These are phyloP conservation scores for Taiozyma sp. DNA, from an alignment of 1,139 yeast genomes.

Conservation along the genomic window DNA sequence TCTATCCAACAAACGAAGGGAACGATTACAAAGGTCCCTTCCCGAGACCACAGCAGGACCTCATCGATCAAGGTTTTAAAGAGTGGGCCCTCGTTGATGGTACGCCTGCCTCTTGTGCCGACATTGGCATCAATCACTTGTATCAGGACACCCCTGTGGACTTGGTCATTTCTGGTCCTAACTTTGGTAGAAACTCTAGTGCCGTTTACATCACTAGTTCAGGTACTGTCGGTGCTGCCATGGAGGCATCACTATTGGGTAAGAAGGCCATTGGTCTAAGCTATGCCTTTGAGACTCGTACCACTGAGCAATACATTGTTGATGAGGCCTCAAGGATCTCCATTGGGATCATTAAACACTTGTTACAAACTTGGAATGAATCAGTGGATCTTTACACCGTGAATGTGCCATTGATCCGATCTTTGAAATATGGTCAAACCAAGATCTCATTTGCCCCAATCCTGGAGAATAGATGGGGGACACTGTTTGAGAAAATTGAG, in stretches of 20 bases:
- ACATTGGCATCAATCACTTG: slow-evolving; percentile 79
- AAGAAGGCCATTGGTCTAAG: slow-evolving; percentile 75
- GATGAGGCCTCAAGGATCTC: slow-evolving; percentile 66
- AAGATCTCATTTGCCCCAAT: slow-evolving; percentile 72
- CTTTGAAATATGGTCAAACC: slow-evolving; percentile 46
- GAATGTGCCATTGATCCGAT: slow-evolving; percentile 68
- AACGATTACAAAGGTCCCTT: slow-evolving; percentile 71
- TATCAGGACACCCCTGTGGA: slow-evolving; percentile 62
- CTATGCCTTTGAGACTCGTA: slow-evolving; percentile 60
- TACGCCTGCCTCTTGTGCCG: slow-evolving; percentile 95
- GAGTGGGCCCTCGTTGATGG: slow-evolving; percentile 90
- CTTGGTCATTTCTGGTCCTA: slow-evolving; percentile 90
- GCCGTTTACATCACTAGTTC: slow-evolving; percentile 87
- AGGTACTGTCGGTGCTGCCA: slow-evolving; percentile 97
- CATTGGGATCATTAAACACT: slow-evolving; percentile 54
- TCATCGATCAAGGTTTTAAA: slow-evolving; percentile 35
- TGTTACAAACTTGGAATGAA: slow-evolving; percentile 54
- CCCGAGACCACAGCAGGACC: slow-evolving; percentile 37
- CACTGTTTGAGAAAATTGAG: slow-evolving; percentile 41
- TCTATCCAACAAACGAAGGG: slow-evolving; percentile 46
- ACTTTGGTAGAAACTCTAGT: slow-evolving; percentile 88
- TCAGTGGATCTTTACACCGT: slow-evolving; percentile 73
- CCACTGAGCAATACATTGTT: slow-evolving; percentile 51
- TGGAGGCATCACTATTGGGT: slow-evolving; percentile 88
- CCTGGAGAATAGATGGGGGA: slow-evolving; percentile 73